Percentiles rank a stretch among this genome's conserved stretches.
Evolutionary conservation across 2,329 filamentous ascomycete species (phyloP).

Genomic region (Penicillium concentricum): DNA sequence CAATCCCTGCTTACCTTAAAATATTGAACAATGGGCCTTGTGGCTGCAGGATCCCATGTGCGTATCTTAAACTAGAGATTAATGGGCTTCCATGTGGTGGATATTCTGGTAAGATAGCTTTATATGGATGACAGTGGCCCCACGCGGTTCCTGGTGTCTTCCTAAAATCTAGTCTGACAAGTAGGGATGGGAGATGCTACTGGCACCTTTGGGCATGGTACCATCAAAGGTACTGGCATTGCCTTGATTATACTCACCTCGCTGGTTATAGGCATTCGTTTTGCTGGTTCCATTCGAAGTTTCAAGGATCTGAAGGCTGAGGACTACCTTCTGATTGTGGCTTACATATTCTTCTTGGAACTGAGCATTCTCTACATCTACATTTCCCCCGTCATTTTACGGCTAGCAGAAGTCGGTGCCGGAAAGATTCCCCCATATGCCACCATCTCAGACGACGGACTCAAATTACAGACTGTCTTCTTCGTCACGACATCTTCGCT

Average conservation of each 20-base stretch:
- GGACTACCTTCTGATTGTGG: slow-evolving; percentile 28
- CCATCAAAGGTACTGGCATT: slow-evolving; percentile 17
- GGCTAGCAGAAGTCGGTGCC: slow-evolving; percentile 25
- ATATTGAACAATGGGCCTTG: too few species aligned
- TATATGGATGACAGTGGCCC: neutral
- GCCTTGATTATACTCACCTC: slow-evolving; percentile 21
- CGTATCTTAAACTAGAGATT: neutral
- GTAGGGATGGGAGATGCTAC: slow-evolving; percentile 2
- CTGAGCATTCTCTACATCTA: slow-evolving; percentile 36
- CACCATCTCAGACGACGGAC: slow-evolving; percentile 31
- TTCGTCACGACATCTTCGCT: slow-evolving; percentile 41
- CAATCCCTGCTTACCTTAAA: neutral
- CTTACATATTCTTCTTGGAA: slow-evolving; percentile 29
- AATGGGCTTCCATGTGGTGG: neutral
- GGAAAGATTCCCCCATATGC: slow-evolving; percentile 28
- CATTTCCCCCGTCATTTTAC: slow-evolving; percentile 35
- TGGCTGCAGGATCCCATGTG: neutral
- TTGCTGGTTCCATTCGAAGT: slow-evolving; percentile 14
- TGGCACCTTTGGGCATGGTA: slow-evolving; percentile 4
- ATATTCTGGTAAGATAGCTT: neutral
- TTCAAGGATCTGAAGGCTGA: slow-evolving; percentile 24
- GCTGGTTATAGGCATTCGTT: slow-evolving; percentile 15
- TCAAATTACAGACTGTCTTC: slow-evolving; percentile 38
- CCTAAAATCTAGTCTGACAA: neutral
- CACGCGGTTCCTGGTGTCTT: neutral